Conservation (phyloP, 768 basidiomycete genomes). For the Lactarius deliciosus region DNA sequence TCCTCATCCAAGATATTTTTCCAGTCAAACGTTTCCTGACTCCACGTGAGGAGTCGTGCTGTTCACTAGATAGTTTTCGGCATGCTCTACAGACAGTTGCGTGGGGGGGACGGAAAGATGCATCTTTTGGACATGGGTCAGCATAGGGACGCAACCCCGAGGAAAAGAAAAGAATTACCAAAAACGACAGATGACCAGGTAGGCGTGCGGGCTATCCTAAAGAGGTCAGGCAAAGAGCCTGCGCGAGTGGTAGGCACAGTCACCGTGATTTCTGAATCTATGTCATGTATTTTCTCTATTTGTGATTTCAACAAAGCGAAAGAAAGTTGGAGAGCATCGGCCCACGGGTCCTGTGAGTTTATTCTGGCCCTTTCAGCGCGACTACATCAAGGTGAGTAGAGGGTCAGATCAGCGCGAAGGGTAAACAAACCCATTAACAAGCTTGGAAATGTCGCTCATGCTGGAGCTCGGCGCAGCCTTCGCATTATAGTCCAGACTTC, state of each 20-base stretch:
- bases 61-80: constrained; percentile 51
- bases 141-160: not conserved
- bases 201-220: constrained; percentile 17
- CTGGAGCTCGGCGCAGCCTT: constrained; percentile 61
- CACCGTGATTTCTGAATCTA: constrained; percentile 69
- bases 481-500: constrained; percentile 54
- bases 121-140: constrained; percentile 41
- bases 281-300: constrained; percentile 49
- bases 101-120: constrained; percentile 56
- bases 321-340: constrained; percentile 56
- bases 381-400: constrained; percentile 38
- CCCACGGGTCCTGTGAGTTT: constrained; percentile 59
- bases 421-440: constrained; percentile 52
- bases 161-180: constrained; percentile 43
- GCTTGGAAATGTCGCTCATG: constrained; percentile 53
- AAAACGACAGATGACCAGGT: constrained; percentile 70
- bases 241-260: constrained; percentile 10
- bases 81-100: constrained; percentile 48
- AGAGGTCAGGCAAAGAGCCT: constrained; percentile 1
- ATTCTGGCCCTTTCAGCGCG: constrained; percentile 68
- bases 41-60: constrained; percentile 44
- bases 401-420: not conserved
- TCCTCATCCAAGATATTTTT: constrained; percentile 76
- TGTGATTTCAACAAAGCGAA: constrained; percentile 53
- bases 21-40: constrained; percentile 60